Evolutionary conservation across 2,329 filamentous ascomycete genomes (phyloP).

Genomic region (Botrytis aclada): DNA sequence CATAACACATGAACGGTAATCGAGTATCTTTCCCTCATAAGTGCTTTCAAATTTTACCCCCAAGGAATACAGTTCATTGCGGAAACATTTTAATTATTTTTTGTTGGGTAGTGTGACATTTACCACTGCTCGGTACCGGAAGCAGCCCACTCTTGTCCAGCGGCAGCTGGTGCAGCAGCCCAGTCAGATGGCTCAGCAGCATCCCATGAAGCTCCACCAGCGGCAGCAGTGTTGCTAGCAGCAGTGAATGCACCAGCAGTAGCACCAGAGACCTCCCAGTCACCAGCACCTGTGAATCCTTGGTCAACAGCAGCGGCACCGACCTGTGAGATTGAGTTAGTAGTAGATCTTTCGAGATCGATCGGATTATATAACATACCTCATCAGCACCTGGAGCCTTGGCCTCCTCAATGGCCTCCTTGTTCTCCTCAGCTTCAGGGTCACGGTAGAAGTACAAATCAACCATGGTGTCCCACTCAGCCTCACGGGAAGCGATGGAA

Average conservation of each 20-base stretch:
- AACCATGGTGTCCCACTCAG: slow-evolving; percentile 98
- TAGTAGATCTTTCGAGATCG: too few species aligned
- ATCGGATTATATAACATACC: background rate
- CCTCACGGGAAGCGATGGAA: slow-evolving; percentile 92
- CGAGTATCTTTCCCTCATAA: slow-evolving; percentile 99
- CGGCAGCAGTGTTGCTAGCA: slow-evolving; percentile 61
- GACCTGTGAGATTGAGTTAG: slow-evolving; percentile 42
- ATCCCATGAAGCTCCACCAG: slow-evolving; percentile 61
- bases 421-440: slow-evolving; percentile 98
- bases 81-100: slow-evolving; percentile 27
- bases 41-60: slow-evolving; percentile 64
- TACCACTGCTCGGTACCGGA: slow-evolving; percentile 46
- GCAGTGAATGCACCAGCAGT: slow-evolving; percentile 55
- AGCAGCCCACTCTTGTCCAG: slow-evolving; percentile 50
- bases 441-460: slow-evolving; percentile 99
- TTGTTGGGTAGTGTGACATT: slow-evolving; percentile 25
- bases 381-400: slow-evolving; percentile 85
- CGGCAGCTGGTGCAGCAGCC: slow-evolving; percentile 47
- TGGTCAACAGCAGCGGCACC: slow-evolving; percentile 74
- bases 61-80: slow-evolving; percentile 32
- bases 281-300: slow-evolving; percentile 67
- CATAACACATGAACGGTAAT: slow-evolving; percentile 44
- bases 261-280: slow-evolving; percentile 73
- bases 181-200: slow-evolving; percentile 47
- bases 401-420: slow-evolving; percentile 86